phyloP scores from a whole-genome alignment of 2,329 filamentous ascomycete species.

The Aureobasidium sp. region DNA sequence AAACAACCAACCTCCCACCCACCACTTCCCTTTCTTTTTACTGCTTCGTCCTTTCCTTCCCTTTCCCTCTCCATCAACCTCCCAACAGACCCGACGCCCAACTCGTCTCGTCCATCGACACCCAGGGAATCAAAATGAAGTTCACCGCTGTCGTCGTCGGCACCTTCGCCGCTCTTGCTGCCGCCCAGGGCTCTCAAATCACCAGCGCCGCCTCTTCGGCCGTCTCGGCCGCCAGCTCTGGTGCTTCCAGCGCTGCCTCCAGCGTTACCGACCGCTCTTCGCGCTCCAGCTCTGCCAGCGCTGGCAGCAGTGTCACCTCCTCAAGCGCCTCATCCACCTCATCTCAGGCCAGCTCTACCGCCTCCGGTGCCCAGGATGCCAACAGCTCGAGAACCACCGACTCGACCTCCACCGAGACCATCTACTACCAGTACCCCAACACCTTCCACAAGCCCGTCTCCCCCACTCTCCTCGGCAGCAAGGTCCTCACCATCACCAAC shows the following conservation, averaged over 20 bases:
- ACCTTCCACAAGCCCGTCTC: constrained; percentile 14
- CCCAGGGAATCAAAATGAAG: constrained; percentile 4
- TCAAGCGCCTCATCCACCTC: neutral
- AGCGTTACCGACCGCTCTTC: constrained; percentile 2
- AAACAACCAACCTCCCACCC: constrained; percentile 14
- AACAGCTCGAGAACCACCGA: neutral
- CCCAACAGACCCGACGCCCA: constrained; percentile 12
- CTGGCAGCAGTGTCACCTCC: neutral
- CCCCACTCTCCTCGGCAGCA: constrained; percentile 13
- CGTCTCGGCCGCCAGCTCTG: neutral
- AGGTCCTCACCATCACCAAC: constrained; percentile 6
- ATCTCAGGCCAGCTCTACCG: neutral
- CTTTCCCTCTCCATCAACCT: neutral
- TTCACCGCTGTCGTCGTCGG: constrained; percentile 8
- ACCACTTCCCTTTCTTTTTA: neutral
- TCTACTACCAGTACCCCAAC: constrained; percentile 15
- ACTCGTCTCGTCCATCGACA: constrained; percentile 11
- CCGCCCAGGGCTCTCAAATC: constrained; percentile 8
- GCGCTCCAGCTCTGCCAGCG: constrained; percentile 4
- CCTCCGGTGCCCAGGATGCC: neutral
- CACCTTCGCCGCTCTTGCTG: constrained; percentile 11
- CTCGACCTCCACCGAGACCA: neutral
- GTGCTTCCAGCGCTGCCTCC: constrained; percentile 4
- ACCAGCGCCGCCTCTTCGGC: constrained; percentile 4
- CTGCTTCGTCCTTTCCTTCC: constrained; percentile 1